These are phyloP conservation scores for Boletellus ananas DNA, from an alignment of 768 basidiomycete species.

Conservation along the genomic window DNA sequence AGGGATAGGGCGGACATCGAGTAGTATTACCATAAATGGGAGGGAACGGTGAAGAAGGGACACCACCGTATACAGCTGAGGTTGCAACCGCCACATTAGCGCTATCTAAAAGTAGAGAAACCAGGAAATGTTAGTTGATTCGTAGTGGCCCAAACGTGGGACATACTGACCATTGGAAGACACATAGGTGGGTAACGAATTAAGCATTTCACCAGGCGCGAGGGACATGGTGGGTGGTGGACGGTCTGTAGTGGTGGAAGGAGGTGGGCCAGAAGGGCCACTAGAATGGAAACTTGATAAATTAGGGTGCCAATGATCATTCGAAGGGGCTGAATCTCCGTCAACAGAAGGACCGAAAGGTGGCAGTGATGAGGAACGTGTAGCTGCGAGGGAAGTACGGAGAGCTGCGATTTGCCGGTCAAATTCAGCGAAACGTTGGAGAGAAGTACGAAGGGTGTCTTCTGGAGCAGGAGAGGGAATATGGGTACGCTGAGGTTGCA, in stretches of 20 bases:
- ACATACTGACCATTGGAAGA: slow-evolving; percentile 22
- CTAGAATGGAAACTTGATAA: slow-evolving; percentile 20
- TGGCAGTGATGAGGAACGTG: slow-evolving; percentile 28
- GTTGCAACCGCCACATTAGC: slow-evolving; percentile 3
- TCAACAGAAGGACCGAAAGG: slow-evolving; percentile 19
- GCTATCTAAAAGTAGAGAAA: slow-evolving; percentile 11
- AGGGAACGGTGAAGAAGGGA: slow-evolving; percentile 18
- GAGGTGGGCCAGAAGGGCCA: neutral
- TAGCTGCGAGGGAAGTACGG: slow-evolving; percentile 35
- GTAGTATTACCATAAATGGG: slow-evolving; percentile 22
- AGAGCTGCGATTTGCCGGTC: slow-evolving; percentile 51
- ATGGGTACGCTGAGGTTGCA: slow-evolving; percentile 13
- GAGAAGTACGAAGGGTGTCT: slow-evolving; percentile 40
- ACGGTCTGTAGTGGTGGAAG: slow-evolving; percentile 6
- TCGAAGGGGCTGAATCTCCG: slow-evolving; percentile 14
- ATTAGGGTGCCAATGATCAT: slow-evolving; percentile 16
- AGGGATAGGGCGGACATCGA: slow-evolving; percentile 20
- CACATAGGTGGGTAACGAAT: slow-evolving; percentile 16
- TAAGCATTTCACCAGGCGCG: slow-evolving; percentile 6
- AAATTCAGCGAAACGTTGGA: slow-evolving; percentile 53
- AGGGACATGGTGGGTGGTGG: slow-evolving; percentile 9
- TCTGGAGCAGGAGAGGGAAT: slow-evolving; percentile 22
- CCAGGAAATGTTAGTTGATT: slow-evolving; percentile 9
- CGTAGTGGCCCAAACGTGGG: slow-evolving; percentile 7
- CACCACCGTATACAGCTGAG: slow-evolving; percentile 9